phyloP scores from a whole-genome alignment of 345 rosid species.

The Lumnitzera littorea region DNA sequence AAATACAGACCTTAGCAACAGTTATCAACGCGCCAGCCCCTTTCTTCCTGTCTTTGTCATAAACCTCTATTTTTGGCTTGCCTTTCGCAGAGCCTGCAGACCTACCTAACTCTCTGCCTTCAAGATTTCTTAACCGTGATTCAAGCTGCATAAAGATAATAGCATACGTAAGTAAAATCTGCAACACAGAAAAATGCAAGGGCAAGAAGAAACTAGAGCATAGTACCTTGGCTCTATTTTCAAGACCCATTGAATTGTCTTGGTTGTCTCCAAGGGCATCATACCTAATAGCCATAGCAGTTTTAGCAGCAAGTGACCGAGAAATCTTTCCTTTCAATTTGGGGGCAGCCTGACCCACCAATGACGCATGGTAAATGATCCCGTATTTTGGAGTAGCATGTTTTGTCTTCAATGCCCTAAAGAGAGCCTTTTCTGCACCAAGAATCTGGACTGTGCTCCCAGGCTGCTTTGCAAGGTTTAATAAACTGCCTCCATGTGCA shows the following conservation, averaged over 20 bases:
- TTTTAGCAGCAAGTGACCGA: slow-evolving; percentile 79
- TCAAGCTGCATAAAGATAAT: slow-evolving; percentile 45
- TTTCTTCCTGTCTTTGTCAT: slow-evolving; percentile 74
- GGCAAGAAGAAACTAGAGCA: neutral
- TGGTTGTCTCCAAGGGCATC: slow-evolving; percentile 86
- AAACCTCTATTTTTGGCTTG: slow-evolving; percentile 82
- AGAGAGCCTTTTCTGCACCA: slow-evolving; percentile 89
- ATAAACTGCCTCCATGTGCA: slow-evolving; percentile 87
- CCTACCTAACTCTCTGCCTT: slow-evolving; percentile 65
- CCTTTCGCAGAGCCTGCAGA: slow-evolving; percentile 86
- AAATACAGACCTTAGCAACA: slow-evolving; percentile 66
- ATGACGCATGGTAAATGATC: slow-evolving; percentile 75
- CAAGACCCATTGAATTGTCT: slow-evolving; percentile 73
- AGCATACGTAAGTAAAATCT: neutral
- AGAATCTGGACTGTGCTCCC: slow-evolving; percentile 91
- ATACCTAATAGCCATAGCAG: slow-evolving; percentile 62
- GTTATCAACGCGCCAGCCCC: slow-evolving; percentile 67
- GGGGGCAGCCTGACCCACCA: slow-evolving; percentile 82
- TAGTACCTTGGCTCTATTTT: slow-evolving; percentile 66
- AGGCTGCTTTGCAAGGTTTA: slow-evolving; percentile 89
- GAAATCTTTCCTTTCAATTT: slow-evolving; percentile 82
- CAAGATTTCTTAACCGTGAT: slow-evolving; percentile 68
- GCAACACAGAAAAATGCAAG: neutral
- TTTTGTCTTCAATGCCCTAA: slow-evolving; percentile 84
- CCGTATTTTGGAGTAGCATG: slow-evolving; percentile 93